Percentiles rank a stretch among this genome's conserved stretches.
These are phyloP conservation scores for Singerocomus rubriflavus DNA, from an alignment of 1,284 basidiomycete species.

Conservation along the genomic window DNA sequence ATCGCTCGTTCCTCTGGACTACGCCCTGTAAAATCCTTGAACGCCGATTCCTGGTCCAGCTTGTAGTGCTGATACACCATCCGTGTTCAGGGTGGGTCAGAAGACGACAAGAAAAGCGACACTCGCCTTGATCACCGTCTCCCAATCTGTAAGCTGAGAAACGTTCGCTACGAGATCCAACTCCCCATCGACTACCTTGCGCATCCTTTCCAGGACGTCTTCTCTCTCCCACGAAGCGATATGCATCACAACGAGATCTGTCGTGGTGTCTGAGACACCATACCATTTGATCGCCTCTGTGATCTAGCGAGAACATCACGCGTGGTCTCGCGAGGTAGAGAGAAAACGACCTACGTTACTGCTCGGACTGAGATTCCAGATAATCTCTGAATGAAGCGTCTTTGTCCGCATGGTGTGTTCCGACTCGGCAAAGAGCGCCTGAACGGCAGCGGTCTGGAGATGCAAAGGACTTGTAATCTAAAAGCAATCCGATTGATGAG, in stretches of 20 bases:
- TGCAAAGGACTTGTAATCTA: constrained; percentile 76
- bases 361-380: constrained; percentile 80
- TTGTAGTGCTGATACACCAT: constrained; percentile 64
- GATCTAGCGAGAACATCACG: constrained; percentile 53
- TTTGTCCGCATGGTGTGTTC: constrained; percentile 64
- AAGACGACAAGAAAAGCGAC: background rate
- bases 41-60: constrained; percentile 52
- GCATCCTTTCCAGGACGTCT: constrained; percentile 50
- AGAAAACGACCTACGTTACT: constrained; percentile 60
- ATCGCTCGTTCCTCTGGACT: constrained; percentile 39
- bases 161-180: constrained; percentile 48
- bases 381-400: constrained; percentile 82
- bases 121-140: constrained; percentile 64
- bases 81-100: background rate
- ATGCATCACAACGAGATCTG: constrained; percentile 70
- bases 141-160: constrained; percentile 63
- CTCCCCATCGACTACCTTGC: constrained; percentile 53
- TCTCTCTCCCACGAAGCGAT: constrained; percentile 45
- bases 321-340: background rate
- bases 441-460: constrained; percentile 76
- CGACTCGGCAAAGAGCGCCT: constrained; percentile 71
- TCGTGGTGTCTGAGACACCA: constrained; percentile 71
- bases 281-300: constrained; percentile 83
- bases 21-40: constrained; percentile 41
- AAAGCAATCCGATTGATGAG: background rate